These are phyloP conservation scores for Hibiscus mutabilis DNA, from an alignment of 345 rosid genomes.

Conservation along the genomic window DNA sequence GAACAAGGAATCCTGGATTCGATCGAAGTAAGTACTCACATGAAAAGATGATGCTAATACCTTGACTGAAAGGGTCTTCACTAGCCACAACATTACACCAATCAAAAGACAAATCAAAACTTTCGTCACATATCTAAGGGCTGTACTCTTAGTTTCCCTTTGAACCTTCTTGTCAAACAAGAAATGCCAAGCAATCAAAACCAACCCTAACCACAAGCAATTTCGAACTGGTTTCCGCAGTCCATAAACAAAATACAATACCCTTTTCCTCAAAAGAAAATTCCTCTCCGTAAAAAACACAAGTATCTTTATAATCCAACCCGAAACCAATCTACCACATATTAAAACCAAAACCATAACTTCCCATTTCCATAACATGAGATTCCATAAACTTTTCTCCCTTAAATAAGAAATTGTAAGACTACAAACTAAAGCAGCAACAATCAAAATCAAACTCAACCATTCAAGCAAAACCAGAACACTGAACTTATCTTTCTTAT, in stretches of 20 bases:
- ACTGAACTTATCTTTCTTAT: slow-evolving; percentile 34
- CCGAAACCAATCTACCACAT: slow-evolving; percentile 80
- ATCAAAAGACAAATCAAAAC: slow-evolving; percentile 59
- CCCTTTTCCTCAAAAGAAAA: slow-evolving; percentile 65
- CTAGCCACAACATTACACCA: slow-evolving; percentile 65
- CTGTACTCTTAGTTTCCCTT: slow-evolving; percentile 27
- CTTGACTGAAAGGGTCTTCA: slow-evolving; percentile 71
- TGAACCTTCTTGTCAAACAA: slow-evolving; percentile 59
- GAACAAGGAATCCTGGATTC: slow-evolving; percentile 81
- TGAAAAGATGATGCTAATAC: slow-evolving; percentile 88
- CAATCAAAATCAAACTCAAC: slow-evolving; percentile 53
- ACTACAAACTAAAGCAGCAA: slow-evolving; percentile 49
- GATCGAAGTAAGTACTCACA: slow-evolving; percentile 83
- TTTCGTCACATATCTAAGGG: slow-evolving; percentile 51
- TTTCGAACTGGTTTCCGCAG: slow-evolving; percentile 66
- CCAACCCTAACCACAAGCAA: slow-evolving; percentile 83
- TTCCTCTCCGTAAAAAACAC: slow-evolving; percentile 71
- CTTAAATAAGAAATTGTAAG: slow-evolving; percentile 34
- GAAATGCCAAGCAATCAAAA: slow-evolving; percentile 66
- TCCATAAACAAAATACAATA: slow-evolving; percentile 83
- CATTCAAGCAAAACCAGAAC: slow-evolving; percentile 48
- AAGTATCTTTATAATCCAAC: slow-evolving; percentile 59
- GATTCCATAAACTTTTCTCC: slow-evolving; percentile 32
- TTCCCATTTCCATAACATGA: slow-evolving; percentile 83
- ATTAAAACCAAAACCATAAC: slow-evolving; percentile 67